Evolutionary conservation across 148 eudicot species (phyloP).

Genomic region (Linanthus parryae): DNA sequence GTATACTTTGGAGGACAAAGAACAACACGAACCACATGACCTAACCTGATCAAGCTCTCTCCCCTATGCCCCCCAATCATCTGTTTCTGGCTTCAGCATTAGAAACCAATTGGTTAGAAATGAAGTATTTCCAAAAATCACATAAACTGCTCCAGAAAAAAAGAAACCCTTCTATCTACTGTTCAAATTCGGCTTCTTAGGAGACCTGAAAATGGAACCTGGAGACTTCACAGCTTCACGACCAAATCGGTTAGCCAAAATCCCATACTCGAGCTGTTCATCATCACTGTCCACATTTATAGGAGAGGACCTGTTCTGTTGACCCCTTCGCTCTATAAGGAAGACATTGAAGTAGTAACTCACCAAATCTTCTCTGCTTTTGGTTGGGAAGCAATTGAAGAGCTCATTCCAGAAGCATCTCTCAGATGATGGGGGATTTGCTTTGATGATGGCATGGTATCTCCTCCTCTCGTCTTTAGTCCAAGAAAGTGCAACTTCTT

Average conservation of each 20-base stretch:
- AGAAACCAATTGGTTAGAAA: no score
- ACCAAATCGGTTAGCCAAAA: slow-evolving; percentile 20
- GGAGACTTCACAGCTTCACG: background rate
- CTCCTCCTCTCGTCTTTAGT: slow-evolving; percentile 47
- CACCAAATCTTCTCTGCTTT: slow-evolving; percentile 52
- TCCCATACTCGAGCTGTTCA: slow-evolving; percentile 52
- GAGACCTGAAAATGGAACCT: slow-evolving; percentile 6
- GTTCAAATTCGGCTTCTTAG: background rate
- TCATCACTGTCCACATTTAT: slow-evolving; percentile 68
- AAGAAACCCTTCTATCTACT: no score
- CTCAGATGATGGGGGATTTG: slow-evolving; percentile 42
- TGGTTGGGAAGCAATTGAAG: slow-evolving; percentile 30
- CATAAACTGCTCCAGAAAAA: no score
- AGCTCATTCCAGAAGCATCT: slow-evolving; percentile 59
- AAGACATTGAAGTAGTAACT: slow-evolving; percentile 84
- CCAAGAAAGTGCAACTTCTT: slow-evolving; percentile 62
- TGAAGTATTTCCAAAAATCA: no score
- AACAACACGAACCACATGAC: no score
- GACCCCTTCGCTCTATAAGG: slow-evolving; percentile 51
- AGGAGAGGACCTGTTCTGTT: slow-evolving; percentile 57
- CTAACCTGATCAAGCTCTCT: no score
- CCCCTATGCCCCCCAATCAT: no score
- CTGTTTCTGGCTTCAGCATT: no score
- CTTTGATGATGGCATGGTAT: slow-evolving; percentile 40
- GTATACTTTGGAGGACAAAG: no score